These are phyloP conservation scores for Diaporthe destruens DNA, from an alignment of 2,329 filamentous ascomycete genomes.

Conservation along the genomic window DNA sequence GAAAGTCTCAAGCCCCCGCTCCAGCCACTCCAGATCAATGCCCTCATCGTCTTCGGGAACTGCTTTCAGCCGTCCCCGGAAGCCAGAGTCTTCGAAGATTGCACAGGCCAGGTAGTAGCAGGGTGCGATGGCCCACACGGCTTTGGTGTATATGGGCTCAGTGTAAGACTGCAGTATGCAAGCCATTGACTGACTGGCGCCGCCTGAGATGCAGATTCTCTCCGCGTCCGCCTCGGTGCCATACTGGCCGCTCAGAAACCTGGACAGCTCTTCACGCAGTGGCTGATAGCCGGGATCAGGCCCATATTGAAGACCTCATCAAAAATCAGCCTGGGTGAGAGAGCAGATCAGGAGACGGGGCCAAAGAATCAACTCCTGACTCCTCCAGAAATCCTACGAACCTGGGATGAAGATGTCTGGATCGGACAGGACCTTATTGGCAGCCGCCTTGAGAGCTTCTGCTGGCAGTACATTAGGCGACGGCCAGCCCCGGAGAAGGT, in stretches of 20 bases:
- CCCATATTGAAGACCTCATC: conserved; percentile 70
- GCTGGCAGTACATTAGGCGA: conserved; percentile 73
- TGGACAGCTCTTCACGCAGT: conserved; percentile 76
- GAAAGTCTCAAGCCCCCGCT: conserved; percentile 58
- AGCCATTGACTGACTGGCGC: conserved; percentile 85
- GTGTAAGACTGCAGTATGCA: conserved; percentile 84
- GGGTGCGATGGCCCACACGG: conserved; percentile 85
- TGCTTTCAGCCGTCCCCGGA: conserved; percentile 73
- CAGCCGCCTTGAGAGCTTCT: conserved; percentile 70
- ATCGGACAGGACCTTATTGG: conserved; percentile 71
- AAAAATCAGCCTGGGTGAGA: not conserved
- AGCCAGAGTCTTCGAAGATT: conserved; percentile 87
- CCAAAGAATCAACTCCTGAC: not conserved
- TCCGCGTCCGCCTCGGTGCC: conserved; percentile 57
- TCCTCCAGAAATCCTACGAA: conserved; percentile 54
- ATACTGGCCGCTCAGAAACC: conserved; percentile 78
- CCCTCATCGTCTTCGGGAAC: conserved; percentile 84
- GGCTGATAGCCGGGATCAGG: conserved; percentile 80
- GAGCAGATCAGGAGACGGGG: not conserved
- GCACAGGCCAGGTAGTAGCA: conserved; percentile 87
- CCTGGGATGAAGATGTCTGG: conserved; percentile 69
- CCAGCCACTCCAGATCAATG: conserved; percentile 74
- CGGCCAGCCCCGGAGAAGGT: conserved; percentile 78
- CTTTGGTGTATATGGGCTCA: conserved; percentile 79
- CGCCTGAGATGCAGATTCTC: conserved; percentile 84